Evolutionary conservation across 306 rosid genomes (phyloP).

Genomic region (Prosopis cineraria): DNA sequence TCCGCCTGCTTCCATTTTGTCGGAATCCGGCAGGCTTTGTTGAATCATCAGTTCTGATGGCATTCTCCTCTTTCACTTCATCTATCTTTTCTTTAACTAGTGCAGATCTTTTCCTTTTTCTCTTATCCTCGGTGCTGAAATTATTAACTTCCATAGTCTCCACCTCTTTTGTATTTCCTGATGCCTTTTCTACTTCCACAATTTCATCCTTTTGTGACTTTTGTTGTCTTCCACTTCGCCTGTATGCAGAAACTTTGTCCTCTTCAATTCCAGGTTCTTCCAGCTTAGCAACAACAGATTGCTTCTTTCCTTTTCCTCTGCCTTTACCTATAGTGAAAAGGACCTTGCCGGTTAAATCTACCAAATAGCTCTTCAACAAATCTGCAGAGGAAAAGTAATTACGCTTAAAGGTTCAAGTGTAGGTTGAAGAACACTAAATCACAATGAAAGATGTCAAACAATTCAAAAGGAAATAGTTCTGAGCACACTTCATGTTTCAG

Average conservation of each 20-base stretch:
- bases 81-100: slow-evolving; percentile 54
- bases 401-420: slow-evolving; percentile 33
- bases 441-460: slow-evolving; percentile 28
- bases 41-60: slow-evolving; percentile 44
- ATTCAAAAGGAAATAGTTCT: slow-evolving; percentile 30
- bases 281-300: slow-evolving; percentile 38
- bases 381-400: slow-evolving; percentile 38
- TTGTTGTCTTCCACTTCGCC: slow-evolving; percentile 63
- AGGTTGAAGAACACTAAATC: slow-evolving; percentile 26
- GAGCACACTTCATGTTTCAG: slow-evolving; percentile 2
- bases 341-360: slow-evolving; percentile 26
- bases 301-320: slow-evolving; percentile 75
- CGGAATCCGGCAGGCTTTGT: slow-evolving; percentile 72
- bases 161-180: slow-evolving; percentile 49
- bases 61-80: slow-evolving; percentile 53
- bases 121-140: slow-evolving; percentile 49
- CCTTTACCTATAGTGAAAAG: slow-evolving; percentile 65
- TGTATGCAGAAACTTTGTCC: slow-evolving; percentile 51
- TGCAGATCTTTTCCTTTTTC: slow-evolving; percentile 61
- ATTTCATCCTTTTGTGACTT: slow-evolving; percentile 57
- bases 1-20: slow-evolving; percentile 81
- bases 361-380: slow-evolving; percentile 31
- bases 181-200: slow-evolving; percentile 50
- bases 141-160: slow-evolving; percentile 46
- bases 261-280: slow-evolving; percentile 66